Evolutionary conservation across 2,329 filamentous ascomycete species (phyloP).

Genomic region (Dryadomyces sulphureus): DNA sequence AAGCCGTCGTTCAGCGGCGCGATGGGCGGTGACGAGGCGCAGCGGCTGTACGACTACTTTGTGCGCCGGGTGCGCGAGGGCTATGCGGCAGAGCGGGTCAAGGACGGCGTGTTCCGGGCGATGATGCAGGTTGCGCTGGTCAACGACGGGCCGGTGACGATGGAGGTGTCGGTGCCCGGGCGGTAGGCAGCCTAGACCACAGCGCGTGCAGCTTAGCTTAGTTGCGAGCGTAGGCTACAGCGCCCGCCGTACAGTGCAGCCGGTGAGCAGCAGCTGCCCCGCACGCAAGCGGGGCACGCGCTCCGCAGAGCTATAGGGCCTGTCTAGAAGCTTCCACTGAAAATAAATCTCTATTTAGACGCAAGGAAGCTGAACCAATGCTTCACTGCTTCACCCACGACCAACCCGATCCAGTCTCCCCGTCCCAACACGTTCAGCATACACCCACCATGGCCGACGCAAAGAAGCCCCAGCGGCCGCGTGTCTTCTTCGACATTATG

Average conservation of each 20-base stretch:
- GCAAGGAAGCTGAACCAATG: no score
- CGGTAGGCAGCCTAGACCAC: no score
- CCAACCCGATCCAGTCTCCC: no score
- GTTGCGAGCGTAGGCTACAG: no score
- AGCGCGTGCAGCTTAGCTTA: no score
- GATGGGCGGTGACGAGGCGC: constrained; percentile 63
- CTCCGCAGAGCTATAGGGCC: not conserved
- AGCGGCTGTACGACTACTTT: constrained; percentile 71
- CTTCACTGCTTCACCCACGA: no score
- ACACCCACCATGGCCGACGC: constrained; percentile 23
- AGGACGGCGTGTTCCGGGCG: constrained; percentile 93
- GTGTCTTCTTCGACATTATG: constrained; percentile 87
- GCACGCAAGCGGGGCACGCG: not conserved
- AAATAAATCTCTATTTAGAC: not conserved
- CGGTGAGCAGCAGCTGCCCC: constrained; percentile 1
- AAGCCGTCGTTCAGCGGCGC: constrained; percentile 93
- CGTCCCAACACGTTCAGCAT: no score
- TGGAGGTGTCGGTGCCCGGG: no score
- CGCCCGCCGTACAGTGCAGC: not conserved
- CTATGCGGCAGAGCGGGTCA: constrained; percentile 62
- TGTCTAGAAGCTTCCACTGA: not conserved
- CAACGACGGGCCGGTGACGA: constrained; percentile 69
- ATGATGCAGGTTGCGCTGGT: constrained; percentile 97
- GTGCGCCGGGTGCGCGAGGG: constrained; percentile 57
- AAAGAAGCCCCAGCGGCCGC: constrained; percentile 45